Evolutionary conservation across 352 stramenopile species (phyloP).

Genomic region (Thalassiosira oceanica): DNA sequence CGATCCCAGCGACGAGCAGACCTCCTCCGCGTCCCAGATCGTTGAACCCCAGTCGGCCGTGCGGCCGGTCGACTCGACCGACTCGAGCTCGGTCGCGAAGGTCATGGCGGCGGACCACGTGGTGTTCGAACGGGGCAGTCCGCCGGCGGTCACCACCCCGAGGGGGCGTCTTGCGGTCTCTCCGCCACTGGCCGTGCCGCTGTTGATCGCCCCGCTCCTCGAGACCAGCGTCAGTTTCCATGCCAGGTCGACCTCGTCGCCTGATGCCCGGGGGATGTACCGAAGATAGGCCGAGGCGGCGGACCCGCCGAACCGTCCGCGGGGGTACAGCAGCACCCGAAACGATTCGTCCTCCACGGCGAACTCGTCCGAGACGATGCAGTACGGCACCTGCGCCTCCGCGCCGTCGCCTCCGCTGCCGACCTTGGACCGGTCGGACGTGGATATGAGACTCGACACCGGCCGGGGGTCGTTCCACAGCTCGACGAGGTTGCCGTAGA

Average conservation of each 20-base stretch:
- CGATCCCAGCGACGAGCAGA: constrained; percentile 21
- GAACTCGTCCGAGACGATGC: constrained; percentile 45
- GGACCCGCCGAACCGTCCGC: constrained; percentile 28
- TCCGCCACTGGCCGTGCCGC: too few relatives aligned
- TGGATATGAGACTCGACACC: constrained; percentile 23
- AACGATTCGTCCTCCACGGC: constrained; percentile 33
- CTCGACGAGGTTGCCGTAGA: constrained; percentile 23
- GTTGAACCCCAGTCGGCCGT: constrained; percentile 50
- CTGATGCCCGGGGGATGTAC: constrained; percentile 39
- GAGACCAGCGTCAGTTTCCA: constrained; percentile 48
- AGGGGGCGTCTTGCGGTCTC: constrained; percentile 6
- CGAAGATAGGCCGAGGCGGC: constrained; percentile 52
- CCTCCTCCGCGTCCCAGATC: constrained; percentile 33
- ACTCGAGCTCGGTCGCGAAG: constrained; percentile 44
- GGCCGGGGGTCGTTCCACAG: constrained; percentile 61
- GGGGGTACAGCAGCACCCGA: constrained; percentile 51
- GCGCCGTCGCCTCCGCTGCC: background rate
- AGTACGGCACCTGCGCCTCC: constrained; percentile 32
- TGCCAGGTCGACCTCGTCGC: constrained; percentile 54
- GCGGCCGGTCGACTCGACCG: constrained; percentile 40
- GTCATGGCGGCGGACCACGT: constrained; percentile 60
- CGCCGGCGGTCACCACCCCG: constrained; percentile 35
- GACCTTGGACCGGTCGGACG: too few relatives aligned
- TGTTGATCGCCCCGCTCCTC: background rate
- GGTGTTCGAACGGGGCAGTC: constrained; percentile 42